Conservation (phyloP, 2,329 filamentous ascomycete genomes). For the Chrysoporthe deuterocubensis region DNA sequence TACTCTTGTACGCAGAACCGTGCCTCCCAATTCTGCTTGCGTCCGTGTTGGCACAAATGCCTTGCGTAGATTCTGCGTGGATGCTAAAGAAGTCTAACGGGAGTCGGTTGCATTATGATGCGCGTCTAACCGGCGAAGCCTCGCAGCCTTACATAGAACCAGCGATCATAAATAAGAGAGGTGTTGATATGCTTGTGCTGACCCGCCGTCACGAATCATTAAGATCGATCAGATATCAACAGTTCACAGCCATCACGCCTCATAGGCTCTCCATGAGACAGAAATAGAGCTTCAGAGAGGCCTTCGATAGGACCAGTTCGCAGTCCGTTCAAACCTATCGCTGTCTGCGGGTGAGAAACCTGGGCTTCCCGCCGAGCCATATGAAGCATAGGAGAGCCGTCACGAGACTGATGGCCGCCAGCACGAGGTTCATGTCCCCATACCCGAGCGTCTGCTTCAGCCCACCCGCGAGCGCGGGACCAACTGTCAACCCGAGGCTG, state of each 20-base stretch:
- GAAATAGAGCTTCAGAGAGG: background rate
- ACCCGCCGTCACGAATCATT: background rate
- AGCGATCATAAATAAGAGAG: too few species aligned
- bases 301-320: background rate
- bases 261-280: background rate
- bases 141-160: background rate
- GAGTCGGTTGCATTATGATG: background rate
- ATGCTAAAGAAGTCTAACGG: background rate
- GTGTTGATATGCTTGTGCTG: background rate
- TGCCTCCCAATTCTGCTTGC: background rate
- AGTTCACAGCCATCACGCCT: too few species aligned
- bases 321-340: background rate
- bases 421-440: conserved; percentile 59
- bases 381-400: conserved; percentile 49
- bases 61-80: background rate
- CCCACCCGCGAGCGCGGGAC: conserved; percentile 59
- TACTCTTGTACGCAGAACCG: too few species aligned
- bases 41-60: too few species aligned
- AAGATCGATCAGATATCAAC: too few species aligned
- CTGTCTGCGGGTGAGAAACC: conserved; percentile 14
- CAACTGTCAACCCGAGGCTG: conserved; percentile 61
- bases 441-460: conserved; percentile 58
- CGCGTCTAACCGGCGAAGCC: background rate
- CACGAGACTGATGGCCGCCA: conserved; percentile 49
- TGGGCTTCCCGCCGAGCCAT: conserved; percentile 50